Evolutionary conservation across 306 rosid genomes (phyloP).

Genomic region (Comarum palustre): DNA sequence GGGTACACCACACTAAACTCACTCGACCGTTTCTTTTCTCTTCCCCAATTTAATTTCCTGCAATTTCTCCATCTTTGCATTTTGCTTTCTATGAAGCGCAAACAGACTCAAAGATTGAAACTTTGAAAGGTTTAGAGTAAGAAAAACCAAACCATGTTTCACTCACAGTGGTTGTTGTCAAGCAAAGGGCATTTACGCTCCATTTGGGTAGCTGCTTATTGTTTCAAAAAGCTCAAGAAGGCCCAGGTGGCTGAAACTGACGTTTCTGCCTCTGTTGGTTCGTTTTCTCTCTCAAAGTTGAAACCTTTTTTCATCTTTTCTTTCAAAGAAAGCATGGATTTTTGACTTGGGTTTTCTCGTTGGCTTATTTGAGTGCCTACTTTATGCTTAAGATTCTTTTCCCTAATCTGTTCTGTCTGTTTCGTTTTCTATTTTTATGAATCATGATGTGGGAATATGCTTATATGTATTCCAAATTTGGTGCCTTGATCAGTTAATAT

Average conservation of each 20-base stretch:
- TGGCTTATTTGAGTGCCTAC: not conserved
- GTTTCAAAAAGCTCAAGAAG: slow-evolving; percentile 62
- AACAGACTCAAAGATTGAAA: not conserved
- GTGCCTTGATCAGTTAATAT: not conserved
- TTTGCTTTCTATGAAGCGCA: not conserved
- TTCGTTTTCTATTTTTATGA: not conserved
- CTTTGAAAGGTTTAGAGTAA: not conserved
- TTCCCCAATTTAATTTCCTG: not conserved
- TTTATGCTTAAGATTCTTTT: not conserved
- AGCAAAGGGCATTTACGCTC: slow-evolving; percentile 44
- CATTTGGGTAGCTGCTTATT: slow-evolving; percentile 76
- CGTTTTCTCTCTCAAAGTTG: slow-evolving; percentile 26
- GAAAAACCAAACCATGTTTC: slow-evolving; percentile 29
- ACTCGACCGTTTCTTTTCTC: slow-evolving; percentile 13
- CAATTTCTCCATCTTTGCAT: not conserved
- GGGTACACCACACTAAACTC: not conserved
- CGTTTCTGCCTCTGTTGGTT: slow-evolving; percentile 69
- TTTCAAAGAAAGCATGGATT: not conserved
- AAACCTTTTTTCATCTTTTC: not conserved
- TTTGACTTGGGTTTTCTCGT: not conserved
- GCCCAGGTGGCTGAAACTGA: slow-evolving; percentile 55
- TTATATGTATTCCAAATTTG: not conserved
- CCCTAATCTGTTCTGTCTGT: not conserved
- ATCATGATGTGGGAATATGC: not conserved
- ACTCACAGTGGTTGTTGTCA: slow-evolving; percentile 41